Conservation (phyloP, 116 monocot species). For the Iris pallida region DNA sequence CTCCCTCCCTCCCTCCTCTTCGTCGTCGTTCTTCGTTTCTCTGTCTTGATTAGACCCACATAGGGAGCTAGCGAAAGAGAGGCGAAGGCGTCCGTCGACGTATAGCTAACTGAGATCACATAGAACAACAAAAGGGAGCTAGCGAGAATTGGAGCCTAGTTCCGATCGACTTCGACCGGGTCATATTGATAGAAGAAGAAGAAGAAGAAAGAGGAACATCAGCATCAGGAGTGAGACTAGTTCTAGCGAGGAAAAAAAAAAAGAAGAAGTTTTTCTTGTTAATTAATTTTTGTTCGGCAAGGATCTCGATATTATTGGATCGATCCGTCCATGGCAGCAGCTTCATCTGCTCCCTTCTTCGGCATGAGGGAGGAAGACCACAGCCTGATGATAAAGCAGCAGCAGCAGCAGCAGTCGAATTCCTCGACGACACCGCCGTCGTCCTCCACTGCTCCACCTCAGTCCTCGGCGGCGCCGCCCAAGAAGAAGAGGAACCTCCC, state of each 20-base stretch:
- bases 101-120: too few relatives aligned
- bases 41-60: constrained; percentile 22
- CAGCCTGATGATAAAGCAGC: constrained; percentile 22
- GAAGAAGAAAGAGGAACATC: constrained; percentile 15
- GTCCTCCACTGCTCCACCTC: constrained; percentile 19
- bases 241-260: not conserved
- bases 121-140: constrained; percentile 15
- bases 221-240: constrained; percentile 11
- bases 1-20: too few relatives aligned
- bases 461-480: constrained; percentile 6
- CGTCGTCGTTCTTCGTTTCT: too few relatives aligned
- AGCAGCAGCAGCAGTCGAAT: constrained; percentile 15
- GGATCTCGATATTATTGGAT: not conserved
- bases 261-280: too few relatives aligned
- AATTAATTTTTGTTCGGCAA: constrained; percentile 6
- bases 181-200: constrained; percentile 13
- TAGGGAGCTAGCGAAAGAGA: too few relatives aligned
- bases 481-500: constrained; percentile 86
- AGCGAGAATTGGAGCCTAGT: not conserved
- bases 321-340: constrained; percentile 28
- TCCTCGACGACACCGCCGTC: constrained; percentile 18
- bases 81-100: too few relatives aligned
- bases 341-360: constrained; percentile 56
- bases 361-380: constrained; percentile 44
- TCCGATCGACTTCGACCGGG: constrained; percentile 29